Evolutionary conservation across 768 basidiomycete genomes (phyloP).

Genomic region (Podaxis carcinomalis): DNA sequence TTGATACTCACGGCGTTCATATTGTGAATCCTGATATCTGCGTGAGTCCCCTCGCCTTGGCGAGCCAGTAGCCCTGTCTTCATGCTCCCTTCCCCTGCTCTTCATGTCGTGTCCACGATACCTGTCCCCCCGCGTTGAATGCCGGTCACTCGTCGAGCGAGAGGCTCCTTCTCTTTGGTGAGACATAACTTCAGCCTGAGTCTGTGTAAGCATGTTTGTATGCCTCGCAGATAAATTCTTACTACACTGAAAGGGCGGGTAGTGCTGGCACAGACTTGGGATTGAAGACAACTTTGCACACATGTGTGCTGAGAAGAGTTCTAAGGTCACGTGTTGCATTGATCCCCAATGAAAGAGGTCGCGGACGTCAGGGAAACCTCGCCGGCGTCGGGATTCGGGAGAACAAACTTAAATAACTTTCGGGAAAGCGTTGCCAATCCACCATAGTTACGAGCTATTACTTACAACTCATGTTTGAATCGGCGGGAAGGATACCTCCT

Average conservation of each 20-base stretch:
- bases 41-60: not conserved
- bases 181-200: not conserved
- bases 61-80: not conserved
- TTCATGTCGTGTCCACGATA: not conserved
- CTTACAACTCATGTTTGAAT: too few species aligned
- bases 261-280: not conserved
- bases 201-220: not conserved
- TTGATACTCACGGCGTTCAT: slow-evolving; percentile 21
- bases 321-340: too few species aligned
- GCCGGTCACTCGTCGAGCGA: not conserved
- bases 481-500: too few species aligned
- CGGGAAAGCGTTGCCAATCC: too few species aligned
- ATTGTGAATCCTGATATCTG: slow-evolving; percentile 1
- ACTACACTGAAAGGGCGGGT: not conserved
- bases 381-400: too few species aligned
- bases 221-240: not conserved
- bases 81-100: slow-evolving; percentile 2
- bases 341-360: too few species aligned
- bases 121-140: not conserved
- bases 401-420: too few species aligned
- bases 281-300: too few species aligned
- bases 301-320: too few species aligned
- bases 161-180: not conserved
- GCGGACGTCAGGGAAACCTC: too few species aligned
- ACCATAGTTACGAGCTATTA: too few species aligned